phyloP scores from a whole-genome alignment of 2,329 filamentous ascomycete species.

The Periconia sp. region DNA sequence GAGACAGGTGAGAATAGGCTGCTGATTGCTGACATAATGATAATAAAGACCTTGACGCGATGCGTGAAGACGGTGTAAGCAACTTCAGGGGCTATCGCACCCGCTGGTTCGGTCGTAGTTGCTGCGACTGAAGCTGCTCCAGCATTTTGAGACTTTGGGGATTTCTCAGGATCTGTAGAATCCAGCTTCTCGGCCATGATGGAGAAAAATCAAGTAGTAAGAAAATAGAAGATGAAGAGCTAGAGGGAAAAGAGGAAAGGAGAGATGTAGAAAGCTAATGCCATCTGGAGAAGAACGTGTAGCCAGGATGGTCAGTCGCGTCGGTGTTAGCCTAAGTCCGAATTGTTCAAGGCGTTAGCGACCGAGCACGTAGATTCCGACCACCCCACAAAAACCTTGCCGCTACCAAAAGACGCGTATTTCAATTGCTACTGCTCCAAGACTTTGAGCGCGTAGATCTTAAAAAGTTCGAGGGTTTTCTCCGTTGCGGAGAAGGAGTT shows the following conservation, averaged over 20 bases:
- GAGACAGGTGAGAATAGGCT: constrained; percentile 1
- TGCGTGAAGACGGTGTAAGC: neutral
- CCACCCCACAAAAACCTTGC: no score
- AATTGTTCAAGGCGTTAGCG: no score
- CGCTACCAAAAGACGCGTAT: no score
- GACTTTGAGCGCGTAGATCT: no score
- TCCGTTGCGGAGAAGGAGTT: no score
- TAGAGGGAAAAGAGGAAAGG: neutral
- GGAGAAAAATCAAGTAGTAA: neutral
- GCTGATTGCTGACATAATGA: neutral
- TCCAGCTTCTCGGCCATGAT: neutral
- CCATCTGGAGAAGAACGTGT: no score
- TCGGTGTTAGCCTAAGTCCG: constrained; percentile 1
- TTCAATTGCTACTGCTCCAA: no score
- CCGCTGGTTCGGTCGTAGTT: neutral
- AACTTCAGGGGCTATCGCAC: neutral
- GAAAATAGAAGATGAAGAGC: neutral
- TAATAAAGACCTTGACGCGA: neutral
- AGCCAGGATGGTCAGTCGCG: no score
- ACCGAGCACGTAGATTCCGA: no score
- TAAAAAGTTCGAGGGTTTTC: no score
- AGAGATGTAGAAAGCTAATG: no score
- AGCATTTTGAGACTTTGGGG: neutral
- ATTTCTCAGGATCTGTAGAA: neutral
- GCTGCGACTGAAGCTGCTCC: neutral